Evolutionary conservation across 306 rosid species (phyloP), one percentile per base, ranked within the genome.

Genomic region (Ormosia semicastrata): DNA sequence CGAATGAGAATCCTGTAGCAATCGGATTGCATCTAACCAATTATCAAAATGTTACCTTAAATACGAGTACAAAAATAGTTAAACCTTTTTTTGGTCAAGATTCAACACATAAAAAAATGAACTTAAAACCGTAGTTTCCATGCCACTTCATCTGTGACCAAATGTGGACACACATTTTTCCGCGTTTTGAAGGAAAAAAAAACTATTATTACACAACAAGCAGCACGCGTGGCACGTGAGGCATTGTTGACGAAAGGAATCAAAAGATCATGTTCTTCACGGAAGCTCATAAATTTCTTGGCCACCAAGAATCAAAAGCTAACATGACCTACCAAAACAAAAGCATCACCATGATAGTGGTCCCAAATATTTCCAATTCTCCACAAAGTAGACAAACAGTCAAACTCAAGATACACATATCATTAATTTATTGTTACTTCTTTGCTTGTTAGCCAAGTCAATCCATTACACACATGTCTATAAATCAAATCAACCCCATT

Each of bases 371-470:
- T 66, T 32, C n/a, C 6, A 12, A 11, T n/a, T 24, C 47, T 41
- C 62, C 41, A 50, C 6, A 39, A 8, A 54, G 79, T 53, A 71
- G 46, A 37, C 37, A 39, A 49, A 7, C 0, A 73, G 60, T 81
- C 75, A 81, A 66, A 66, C 30, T 62, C 33, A n/a, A 39, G 10
- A 15, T 12, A 43, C 34, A 40, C 1, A 2, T 3, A 53, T 2
- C 46, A 73, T 41, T 75, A 66, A 11, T 14, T 58, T 66, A 66
- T 18, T 44, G 2, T 15, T 30, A 8, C 4, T 6, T 17, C 9
- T 75, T 75, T 59, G 10, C 86, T 69, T 82, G 86, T 0, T 37
- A 47, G 32, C 73, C 86, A 82, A 82, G 78, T 7, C 40, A 56
- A 17, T 66, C 13, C 14, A 54, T 74, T 54, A 49, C 11, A 49